Conservation (phyloP, 371 early-diverging fungal species). For the Zopfochytrium polystomum region DNA sequence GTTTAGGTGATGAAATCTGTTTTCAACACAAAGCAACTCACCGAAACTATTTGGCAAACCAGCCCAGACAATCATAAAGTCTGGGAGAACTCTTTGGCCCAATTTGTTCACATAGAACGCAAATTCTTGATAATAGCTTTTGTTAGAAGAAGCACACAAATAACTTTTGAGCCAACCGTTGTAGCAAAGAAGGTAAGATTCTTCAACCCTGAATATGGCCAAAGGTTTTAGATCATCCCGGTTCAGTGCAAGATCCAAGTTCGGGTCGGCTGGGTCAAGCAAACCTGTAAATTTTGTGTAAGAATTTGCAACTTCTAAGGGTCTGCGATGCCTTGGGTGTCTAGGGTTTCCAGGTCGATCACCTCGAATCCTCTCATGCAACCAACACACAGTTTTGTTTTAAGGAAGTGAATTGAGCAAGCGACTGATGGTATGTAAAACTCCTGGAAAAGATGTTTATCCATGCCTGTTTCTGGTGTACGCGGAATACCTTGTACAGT, state of each 20-base stretch:
- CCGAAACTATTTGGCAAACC: conserved; percentile 46
- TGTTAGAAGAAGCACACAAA: too few species aligned
- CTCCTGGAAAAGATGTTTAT: conserved; percentile 53
- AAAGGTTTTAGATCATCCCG: conserved; percentile 64
- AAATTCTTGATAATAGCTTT: conserved; percentile 88
- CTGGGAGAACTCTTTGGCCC: conserved; percentile 69
- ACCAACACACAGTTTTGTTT: conserved; percentile 78
- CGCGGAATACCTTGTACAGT: conserved; percentile 63
- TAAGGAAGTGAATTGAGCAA: conserved; percentile 73
- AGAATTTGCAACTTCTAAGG: background rate
- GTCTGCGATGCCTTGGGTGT: conserved; percentile 59
- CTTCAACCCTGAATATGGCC: conserved; percentile 75
- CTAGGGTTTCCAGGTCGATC: conserved; percentile 77
- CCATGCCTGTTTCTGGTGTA: conserved; percentile 22
- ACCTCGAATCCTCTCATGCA: conserved; percentile 90
- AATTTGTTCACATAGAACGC: conserved; percentile 85
- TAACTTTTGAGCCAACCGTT: too few species aligned
- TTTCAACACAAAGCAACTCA: conserved; percentile 16
- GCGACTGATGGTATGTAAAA: conserved; percentile 88
- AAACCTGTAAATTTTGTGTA: conserved; percentile 35
- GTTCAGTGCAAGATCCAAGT: conserved; percentile 77
- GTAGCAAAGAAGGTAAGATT: conserved; percentile 84
- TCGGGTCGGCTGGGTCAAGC: conserved; percentile 75
- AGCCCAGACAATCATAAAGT: conserved; percentile 68
- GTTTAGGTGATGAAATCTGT: background rate